Evolutionary conservation across 2,329 filamentous ascomycete species (phyloP).

Genomic region (Phialemonium atrogriseum): DNA sequence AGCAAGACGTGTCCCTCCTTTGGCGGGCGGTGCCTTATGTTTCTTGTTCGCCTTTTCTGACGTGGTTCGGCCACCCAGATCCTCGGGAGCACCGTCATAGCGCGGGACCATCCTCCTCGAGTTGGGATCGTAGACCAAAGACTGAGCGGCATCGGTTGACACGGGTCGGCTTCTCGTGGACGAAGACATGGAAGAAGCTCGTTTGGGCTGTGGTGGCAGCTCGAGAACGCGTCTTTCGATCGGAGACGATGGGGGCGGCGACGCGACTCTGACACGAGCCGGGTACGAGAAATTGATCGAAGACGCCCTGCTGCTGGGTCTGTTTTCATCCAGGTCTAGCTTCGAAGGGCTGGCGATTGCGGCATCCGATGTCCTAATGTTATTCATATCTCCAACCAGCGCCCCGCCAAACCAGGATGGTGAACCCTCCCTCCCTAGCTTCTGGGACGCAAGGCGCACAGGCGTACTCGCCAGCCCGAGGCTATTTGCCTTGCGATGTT

Average conservation of each 20-base stretch:
- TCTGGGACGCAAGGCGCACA: constrained; percentile 47
- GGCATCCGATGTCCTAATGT: constrained; percentile 36
- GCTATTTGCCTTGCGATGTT: constrained; percentile 23
- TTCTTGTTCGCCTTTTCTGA: constrained; percentile 23
- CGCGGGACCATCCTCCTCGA: constrained; percentile 53
- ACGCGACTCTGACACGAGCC: constrained; percentile 31
- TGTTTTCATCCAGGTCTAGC: constrained; percentile 18
- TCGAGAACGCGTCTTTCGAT: constrained; percentile 3
- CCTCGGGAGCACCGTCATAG: constrained; percentile 17
- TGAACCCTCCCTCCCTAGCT: constrained; percentile 28
- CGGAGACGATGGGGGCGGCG: constrained; percentile 24
- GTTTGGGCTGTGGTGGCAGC: constrained; percentile 3
- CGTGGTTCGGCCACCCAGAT: not conserved
- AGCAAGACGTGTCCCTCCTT: constrained; percentile 35
- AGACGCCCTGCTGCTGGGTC: constrained; percentile 37
- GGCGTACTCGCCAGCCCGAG: constrained; percentile 30
- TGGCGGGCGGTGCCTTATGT: constrained; percentile 29
- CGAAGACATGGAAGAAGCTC: constrained; percentile 12
- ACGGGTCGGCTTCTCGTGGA: constrained; percentile 14
- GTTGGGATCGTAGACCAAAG: constrained; percentile 57
- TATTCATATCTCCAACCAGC: constrained; percentile 31
- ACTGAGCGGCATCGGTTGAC: constrained; percentile 25
- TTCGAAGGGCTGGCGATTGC: constrained; percentile 25
- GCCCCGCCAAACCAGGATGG: constrained; percentile 43
- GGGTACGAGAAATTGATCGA: constrained; percentile 55